These are phyloP conservation scores for Aspergillus nidulans DNA, from an alignment of 495 filamentous ascomycete species.

Conservation along the genomic window DNA sequence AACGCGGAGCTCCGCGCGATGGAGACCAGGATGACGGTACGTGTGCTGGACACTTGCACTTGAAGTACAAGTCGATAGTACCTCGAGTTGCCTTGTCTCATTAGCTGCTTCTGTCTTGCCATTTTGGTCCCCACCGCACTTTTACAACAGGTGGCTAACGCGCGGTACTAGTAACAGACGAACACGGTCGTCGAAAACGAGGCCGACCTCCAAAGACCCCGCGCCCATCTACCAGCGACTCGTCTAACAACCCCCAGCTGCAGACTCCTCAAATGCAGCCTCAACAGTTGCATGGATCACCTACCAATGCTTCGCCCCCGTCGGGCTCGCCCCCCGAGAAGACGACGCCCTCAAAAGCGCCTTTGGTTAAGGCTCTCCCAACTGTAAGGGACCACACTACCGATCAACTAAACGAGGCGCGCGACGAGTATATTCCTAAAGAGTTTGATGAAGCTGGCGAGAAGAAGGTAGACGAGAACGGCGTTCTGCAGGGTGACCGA, in stretches of 20 bases:
- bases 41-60: constrained; percentile 37
- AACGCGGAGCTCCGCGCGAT: constrained; percentile 58
- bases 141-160: constrained; percentile 5
- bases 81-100: constrained; percentile 17
- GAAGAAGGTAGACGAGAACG: constrained; percentile 82
- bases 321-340: constrained; percentile 77
- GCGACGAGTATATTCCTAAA: constrained; percentile 94
- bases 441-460: constrained; percentile 91
- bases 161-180: constrained; percentile 40
- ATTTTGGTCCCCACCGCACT: not conserved
- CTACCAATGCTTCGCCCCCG: constrained; percentile 49
- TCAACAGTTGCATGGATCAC: constrained; percentile 54
- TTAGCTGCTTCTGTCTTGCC: constrained; percentile 7
- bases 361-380: constrained; percentile 86
- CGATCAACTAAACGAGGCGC: constrained; percentile 84
- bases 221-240: constrained; percentile 49
- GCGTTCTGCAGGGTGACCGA: constrained; percentile 73
- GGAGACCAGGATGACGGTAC: constrained; percentile 78
- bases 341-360: constrained; percentile 78
- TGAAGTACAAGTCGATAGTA: not conserved
- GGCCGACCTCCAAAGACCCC: constrained; percentile 72
- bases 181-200: constrained; percentile 79
- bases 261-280: constrained; percentile 80
- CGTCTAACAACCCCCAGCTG: constrained; percentile 47
- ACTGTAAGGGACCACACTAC: constrained; percentile 97